Evolutionary conservation across 306 rosid species (phyloP).

Genomic region (Datisca glomerata): DNA sequence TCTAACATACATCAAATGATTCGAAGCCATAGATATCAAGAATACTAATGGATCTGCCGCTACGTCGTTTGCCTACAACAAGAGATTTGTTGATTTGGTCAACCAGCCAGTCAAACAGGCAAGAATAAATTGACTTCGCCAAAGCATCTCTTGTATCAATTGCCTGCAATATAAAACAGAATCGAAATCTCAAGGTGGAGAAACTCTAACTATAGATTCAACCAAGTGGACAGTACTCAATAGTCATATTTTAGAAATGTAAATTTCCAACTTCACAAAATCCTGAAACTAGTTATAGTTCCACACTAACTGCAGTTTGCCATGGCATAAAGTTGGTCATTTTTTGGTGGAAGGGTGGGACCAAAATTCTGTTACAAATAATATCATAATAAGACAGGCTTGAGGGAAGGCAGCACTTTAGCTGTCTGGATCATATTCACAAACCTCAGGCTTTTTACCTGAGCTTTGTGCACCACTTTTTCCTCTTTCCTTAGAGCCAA

Average conservation of each 20-base stretch:
- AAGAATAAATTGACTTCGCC: conserved; percentile 92
- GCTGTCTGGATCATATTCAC: too few relatives aligned
- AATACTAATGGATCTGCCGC: conserved; percentile 98
- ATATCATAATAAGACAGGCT: too few relatives aligned
- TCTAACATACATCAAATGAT: conserved; percentile 78
- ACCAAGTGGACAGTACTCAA: not conserved
- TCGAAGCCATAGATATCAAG: conserved; percentile 98
- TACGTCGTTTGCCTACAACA: conserved; percentile 90
- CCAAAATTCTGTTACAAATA: not conserved
- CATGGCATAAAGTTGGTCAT: not conserved
- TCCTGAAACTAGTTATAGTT: not conserved
- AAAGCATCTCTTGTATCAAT: conserved; percentile 93
- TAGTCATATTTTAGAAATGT: not conserved
- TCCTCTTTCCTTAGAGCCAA: too few relatives aligned
- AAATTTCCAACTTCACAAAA: not conserved
- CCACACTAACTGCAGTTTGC: not conserved
- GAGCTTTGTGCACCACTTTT: too few relatives aligned
- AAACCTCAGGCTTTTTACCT: too few relatives aligned
- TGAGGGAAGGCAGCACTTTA: too few relatives aligned
- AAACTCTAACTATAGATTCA: not conserved
- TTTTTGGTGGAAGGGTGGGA: not conserved
- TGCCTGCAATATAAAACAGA: conserved; percentile 35
- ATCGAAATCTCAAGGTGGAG: not conserved
- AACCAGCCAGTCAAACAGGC: conserved; percentile 91
- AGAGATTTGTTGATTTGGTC: conserved; percentile 97